A percentile compares a stretch with the other conserved stretches of the same genome.
phyloP scores from a whole-genome alignment of 768 basidiomycete genomes.

The Termitomyces sp. region DNA sequence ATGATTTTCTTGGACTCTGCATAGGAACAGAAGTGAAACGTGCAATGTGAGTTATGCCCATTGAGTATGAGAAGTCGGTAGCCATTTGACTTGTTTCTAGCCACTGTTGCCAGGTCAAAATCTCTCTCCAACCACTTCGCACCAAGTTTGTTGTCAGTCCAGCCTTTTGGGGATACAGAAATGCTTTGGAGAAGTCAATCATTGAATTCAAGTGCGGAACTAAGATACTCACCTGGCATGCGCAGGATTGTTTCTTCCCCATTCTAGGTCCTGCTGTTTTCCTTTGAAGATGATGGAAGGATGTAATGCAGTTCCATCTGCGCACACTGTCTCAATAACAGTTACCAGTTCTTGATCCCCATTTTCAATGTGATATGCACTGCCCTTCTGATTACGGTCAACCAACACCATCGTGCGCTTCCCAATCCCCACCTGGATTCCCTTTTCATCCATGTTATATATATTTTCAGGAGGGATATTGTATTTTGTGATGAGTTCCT shows the following conservation, averaged over 20 bases:
- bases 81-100: constrained; percentile 13
- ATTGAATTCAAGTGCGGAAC: too few relatives aligned
- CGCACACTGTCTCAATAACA: constrained; percentile 42
- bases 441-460: constrained; percentile 19
- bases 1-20: constrained; percentile 27
- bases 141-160: constrained; percentile 38
- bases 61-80: constrained; percentile 35
- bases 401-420: neutral
- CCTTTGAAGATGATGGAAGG: constrained; percentile 41
- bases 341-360: constrained; percentile 44
- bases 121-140: constrained; percentile 31
- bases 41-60: constrained; percentile 37
- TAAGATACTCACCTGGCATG: constrained; percentile 24
- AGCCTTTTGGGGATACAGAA: constrained; percentile 34
- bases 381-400: too few relatives aligned
- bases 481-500: constrained; percentile 13
- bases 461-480: constrained; percentile 22
- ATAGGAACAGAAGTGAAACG: constrained; percentile 29
- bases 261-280: constrained; percentile 6
- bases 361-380: too few relatives aligned
- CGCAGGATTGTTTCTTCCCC: constrained; percentile 24
- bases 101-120: constrained; percentile 29
- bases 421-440: constrained; percentile 28
- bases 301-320: constrained; percentile 36
- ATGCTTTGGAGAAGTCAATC: constrained; percentile 22